Evolutionary conservation across 306 rosid species (phyloP).

Genomic region (Delonix regia): DNA sequence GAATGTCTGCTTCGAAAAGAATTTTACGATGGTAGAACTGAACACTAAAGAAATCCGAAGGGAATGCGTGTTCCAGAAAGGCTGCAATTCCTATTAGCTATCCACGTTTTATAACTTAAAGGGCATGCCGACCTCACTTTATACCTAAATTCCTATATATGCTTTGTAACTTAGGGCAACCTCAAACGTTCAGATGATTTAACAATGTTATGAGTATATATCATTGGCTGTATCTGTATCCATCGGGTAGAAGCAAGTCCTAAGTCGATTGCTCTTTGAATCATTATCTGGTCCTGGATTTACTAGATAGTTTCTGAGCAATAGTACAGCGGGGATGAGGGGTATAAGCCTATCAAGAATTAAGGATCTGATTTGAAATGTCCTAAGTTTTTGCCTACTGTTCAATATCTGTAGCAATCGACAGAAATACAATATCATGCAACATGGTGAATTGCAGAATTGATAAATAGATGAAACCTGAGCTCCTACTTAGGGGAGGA

Average conservation of each 20-base stretch:
- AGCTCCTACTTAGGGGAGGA: background rate
- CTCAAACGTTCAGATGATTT: background rate
- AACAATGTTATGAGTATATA: conserved; percentile 7
- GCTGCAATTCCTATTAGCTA: background rate
- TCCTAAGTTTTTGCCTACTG: background rate
- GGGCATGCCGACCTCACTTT: conserved; percentile 3
- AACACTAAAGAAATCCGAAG: background rate
- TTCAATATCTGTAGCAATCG: background rate
- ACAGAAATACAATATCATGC: background rate
- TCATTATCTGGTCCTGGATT: background rate
- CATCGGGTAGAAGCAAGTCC: background rate
- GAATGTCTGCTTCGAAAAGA: background rate
- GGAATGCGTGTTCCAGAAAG: background rate
- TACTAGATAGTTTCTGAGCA: background rate
- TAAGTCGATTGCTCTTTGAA: background rate
- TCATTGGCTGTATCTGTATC: background rate
- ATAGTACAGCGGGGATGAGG: background rate
- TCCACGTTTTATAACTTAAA: background rate
- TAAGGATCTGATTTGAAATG: background rate
- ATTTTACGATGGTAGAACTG: background rate
- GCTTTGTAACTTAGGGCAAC: background rate
- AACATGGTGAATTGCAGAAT: background rate
- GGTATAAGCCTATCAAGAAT: background rate
- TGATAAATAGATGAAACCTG: background rate
- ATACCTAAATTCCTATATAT: background rate